Evolutionary conservation across 2,329 filamentous ascomycete genomes (phyloP), one percentile per base, ranked within the genome.

Genomic region (Penicillium sp.): DNA sequence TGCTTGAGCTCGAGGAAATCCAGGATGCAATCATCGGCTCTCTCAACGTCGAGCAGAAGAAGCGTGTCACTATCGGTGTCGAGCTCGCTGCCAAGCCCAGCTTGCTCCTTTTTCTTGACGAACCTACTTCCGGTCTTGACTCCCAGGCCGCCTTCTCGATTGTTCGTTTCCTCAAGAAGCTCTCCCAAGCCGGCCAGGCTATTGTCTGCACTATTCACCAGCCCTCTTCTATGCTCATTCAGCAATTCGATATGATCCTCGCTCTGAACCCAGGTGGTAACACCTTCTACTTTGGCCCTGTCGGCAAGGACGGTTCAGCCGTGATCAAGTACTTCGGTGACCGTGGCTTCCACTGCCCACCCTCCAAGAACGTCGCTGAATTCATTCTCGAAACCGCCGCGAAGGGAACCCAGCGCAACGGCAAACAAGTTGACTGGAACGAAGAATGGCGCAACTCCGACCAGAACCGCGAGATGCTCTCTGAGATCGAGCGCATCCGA

Each of bases 201-300:
- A 88, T 90, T 57, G 77, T 90, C 48, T 89, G 87, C 71, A 90
- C 87, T 0, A 89, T 90, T 50, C 87, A 90, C 65, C 87, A 90
- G 65, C 87, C 87, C 4, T 87, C 83, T 2, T 86, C 84, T 1
- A 80, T 88, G 55, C 76, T 90, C 2, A 85, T 89, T 53, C 81
- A 89, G 64, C 81, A 89, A 65, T 90, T 90, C 70, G 87, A 90
- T 67, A 88, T 88, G 81, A 83, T 90, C 16, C 78, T 90, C 1
- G 84, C 85, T 2, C 77, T 90, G 31, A 87, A 88, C 62, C 85
- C 81, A 0, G 86, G 85, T 14, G 87, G 86, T 18, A 87, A 88
- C 65, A 86, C 84, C 0, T 88, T 88, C 71, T 91, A 90, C 71
- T 90, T 90, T 54, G 88, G 88, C 0, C 82, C 85, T 0, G 83